Evolutionary conservation across 371 early-diverging fungal species (phyloP).

Genomic region (Mucor indicus): DNA sequence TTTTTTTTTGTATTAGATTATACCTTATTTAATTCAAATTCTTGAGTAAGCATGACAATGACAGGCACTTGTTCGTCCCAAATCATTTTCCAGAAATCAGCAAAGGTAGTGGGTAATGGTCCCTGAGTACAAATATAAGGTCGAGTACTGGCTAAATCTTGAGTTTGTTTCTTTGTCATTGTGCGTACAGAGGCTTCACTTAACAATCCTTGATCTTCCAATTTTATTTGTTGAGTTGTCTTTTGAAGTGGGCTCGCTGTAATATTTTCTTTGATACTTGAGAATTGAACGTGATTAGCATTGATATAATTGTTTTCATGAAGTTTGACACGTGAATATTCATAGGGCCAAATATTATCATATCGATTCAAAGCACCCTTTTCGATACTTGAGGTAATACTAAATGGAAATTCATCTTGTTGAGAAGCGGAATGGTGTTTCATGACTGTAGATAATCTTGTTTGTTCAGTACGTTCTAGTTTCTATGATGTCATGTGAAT

Average conservation of each 20-base stretch:
- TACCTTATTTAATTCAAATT: slow-evolving; percentile 70
- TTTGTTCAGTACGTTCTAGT: slow-evolving; percentile 48
- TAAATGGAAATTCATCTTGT: slow-evolving; percentile 29
- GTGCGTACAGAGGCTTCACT: slow-evolving; percentile 17
- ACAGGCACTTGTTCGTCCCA: slow-evolving; percentile 73
- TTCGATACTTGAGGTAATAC: slow-evolving; percentile 56
- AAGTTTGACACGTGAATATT: slow-evolving; percentile 55
- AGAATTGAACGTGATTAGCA: slow-evolving; percentile 52
- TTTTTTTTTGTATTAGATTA: slow-evolving; percentile 13
- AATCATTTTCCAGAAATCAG: slow-evolving; percentile 85
- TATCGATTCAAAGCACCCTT: slow-evolving; percentile 66
- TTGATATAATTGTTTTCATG: slow-evolving; percentile 79
- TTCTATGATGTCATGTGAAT: slow-evolving; percentile 27
- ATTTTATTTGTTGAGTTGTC: not conserved
- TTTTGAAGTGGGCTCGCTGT: not conserved
- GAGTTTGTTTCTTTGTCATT: not conserved
- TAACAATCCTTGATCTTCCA: slow-evolving; percentile 8
- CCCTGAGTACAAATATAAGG: slow-evolving; percentile 83
- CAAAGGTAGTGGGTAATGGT: slow-evolving; percentile 73
- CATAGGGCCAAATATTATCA: slow-evolving; percentile 71
- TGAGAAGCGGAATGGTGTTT: slow-evolving; percentile 24
- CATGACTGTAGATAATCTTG: slow-evolving; percentile 51
- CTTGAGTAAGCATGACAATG: slow-evolving; percentile 84
- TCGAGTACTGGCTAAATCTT: slow-evolving; percentile 2
- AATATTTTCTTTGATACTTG: slow-evolving; percentile 4